phyloP scores from a whole-genome alignment of 2,329 filamentous ascomycete genomes.

The Triangularia setosa region DNA sequence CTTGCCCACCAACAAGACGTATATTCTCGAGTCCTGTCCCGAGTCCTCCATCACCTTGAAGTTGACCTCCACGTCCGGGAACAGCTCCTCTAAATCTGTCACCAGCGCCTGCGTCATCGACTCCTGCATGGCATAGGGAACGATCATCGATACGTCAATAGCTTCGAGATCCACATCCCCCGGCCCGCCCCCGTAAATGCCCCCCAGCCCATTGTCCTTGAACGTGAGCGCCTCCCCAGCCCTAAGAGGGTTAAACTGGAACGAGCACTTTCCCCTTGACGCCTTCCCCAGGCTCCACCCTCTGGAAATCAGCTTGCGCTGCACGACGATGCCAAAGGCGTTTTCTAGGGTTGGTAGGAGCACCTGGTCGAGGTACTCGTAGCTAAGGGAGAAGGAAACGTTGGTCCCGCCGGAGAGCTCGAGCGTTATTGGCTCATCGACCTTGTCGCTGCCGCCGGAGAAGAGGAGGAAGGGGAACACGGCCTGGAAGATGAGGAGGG shows the following conservation, averaged over 20 bases:
- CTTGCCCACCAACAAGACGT: slow-evolving; percentile 54
- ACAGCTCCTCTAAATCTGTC: slow-evolving; percentile 38
- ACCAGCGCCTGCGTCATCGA: slow-evolving; percentile 39
- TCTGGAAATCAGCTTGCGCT: slow-evolving; percentile 41
- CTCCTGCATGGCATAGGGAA: slow-evolving; percentile 42
- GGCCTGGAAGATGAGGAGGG: slow-evolving; percentile 57
- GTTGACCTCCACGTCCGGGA: slow-evolving; percentile 41
- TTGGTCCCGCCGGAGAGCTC: slow-evolving; percentile 58
- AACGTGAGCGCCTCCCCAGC: slow-evolving; percentile 35
- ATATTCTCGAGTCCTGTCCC: slow-evolving; percentile 47
- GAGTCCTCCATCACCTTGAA: slow-evolving; percentile 51
- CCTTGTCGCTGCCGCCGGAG: slow-evolving; percentile 41
- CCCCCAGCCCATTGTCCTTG: slow-evolving; percentile 24
- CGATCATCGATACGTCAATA: slow-evolving; percentile 50
- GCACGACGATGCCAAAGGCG: slow-evolving; percentile 45
- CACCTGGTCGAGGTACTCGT: slow-evolving; percentile 60
- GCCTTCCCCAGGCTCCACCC: slow-evolving; percentile 49
- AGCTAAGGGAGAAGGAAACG: slow-evolving; percentile 53
- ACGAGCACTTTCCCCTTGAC: slow-evolving; percentile 40
- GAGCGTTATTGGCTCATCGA: slow-evolving; percentile 42
- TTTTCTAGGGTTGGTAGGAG: slow-evolving; percentile 51
- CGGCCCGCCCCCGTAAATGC: slow-evolving; percentile 22
- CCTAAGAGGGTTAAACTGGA: slow-evolving; percentile 42
- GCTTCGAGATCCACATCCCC: slow-evolving; percentile 37
- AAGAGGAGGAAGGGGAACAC: slow-evolving; percentile 57